Base-by-base conservation (phyloP, 495 filamentous ascomycete genomes). In the Astrocystis sublimbata region DNA sequence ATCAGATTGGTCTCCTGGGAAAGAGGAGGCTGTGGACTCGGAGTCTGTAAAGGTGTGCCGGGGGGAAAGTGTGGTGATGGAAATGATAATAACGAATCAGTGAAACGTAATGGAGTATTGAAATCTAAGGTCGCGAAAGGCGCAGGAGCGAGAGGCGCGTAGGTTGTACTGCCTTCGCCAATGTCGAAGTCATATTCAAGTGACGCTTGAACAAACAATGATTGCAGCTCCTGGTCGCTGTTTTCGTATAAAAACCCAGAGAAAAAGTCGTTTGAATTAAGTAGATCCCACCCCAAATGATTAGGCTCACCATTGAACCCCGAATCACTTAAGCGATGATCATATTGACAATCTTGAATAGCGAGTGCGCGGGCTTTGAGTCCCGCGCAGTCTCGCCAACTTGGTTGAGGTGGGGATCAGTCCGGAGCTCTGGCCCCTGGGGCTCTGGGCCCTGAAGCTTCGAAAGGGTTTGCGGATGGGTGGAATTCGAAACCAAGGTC, bases 261-360 rank as follows among this genome's bases (percentile, higher is more conserved):
- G 19, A 2, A 43, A 8, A 43, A 5, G 10, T n/a, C 1, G 28
- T 47, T 24, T 26, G 12, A 13, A 47, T 26, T 13, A 24, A 15
- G 43, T 47, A 15, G 43, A 47, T 47, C 43, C 43, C 43, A 47
- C 43, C 43, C 21, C 23, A 47, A 47, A 47, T 47, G 43, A 15
- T 26, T 12, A 24, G 28, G 43, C 43, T 6, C 21, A 15, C 43
- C 23, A 26, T 26, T 6, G 43, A 47, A 6, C 23, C 43, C 21
- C 1, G 23, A 15, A 13, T 28, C 43, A 28, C 21, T 47, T 47
- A 47, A 28, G 23, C 23, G 23, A 47, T 28, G 42, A 47, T 47
- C 43, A 47, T 47, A 7, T 28, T 47, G 21, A 9, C 23, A 47
- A 47, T 26, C 4, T 47, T 47, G 43, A 47, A 47, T 47, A 0